Conservation (phyloP, 2,329 filamentous ascomycete genomes). For the Scedosporium boydii region DNA sequence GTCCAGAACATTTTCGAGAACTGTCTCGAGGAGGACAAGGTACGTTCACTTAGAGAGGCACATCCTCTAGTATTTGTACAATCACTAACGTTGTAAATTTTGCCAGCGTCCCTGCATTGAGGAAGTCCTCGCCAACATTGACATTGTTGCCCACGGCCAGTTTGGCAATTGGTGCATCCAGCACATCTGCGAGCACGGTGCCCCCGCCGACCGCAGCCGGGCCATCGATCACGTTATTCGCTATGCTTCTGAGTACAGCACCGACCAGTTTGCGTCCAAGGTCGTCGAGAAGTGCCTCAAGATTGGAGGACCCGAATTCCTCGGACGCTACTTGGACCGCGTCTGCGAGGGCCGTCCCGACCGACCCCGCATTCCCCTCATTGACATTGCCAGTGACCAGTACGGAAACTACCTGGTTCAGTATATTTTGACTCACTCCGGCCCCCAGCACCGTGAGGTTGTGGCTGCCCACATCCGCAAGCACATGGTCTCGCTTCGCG, state of each 20-base stretch:
- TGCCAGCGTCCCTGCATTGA: conserved; percentile 89
- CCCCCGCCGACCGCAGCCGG: conserved; percentile 79
- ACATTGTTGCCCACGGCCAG: conserved; percentile 92
- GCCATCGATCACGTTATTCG: conserved; percentile 93
- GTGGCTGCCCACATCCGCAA: conserved; percentile 93
- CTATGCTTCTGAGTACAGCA: conserved; percentile 92
- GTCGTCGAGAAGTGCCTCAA: conserved; percentile 99
- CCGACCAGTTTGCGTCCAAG: conserved; percentile 98
- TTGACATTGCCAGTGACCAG: conserved; percentile 97
- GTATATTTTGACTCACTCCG: conserved; percentile 86
- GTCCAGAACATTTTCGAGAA: conserved; percentile 99
- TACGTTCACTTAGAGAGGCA: conserved; percentile 28
- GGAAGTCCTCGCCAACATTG: conserved; percentile 89
- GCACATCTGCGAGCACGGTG: conserved; percentile 95
- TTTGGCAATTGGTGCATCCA: conserved; percentile 99
- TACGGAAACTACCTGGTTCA: conserved; percentile 98
- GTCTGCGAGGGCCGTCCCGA: conserved; percentile 87
- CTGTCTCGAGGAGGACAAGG: conserved; percentile 97
- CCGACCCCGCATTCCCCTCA: conserved; percentile 89
- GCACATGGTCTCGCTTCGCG: conserved; percentile 98
- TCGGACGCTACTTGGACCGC: conserved; percentile 84
- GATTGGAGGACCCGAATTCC: conserved; percentile 83
- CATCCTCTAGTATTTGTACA: neutral
- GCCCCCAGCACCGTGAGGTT: conserved; percentile 80
- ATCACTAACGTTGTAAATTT: conserved; percentile 11